Conservation (phyloP, 192 early-diverging fungal genomes). For the Endogone sp. region DNA sequence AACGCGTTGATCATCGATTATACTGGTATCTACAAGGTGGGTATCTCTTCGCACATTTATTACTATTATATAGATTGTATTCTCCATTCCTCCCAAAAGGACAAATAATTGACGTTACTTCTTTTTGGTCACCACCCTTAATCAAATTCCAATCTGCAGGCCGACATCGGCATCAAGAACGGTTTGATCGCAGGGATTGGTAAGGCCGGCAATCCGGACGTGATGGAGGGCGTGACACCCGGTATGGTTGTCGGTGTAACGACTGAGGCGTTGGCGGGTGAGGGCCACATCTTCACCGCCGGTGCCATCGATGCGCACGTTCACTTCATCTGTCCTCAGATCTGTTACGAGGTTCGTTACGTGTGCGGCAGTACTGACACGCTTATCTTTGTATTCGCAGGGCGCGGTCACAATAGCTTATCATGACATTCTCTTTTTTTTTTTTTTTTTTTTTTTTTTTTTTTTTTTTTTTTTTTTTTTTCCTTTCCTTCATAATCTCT, state of each 20-base stretch:
- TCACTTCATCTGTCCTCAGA: slow-evolving; percentile 94
- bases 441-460: slow-evolving; percentile 14
- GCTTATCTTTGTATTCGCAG: background rate
- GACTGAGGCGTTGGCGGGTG: slow-evolving; percentile 91
- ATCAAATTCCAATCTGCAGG: slow-evolving; percentile 32
- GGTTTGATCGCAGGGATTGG: slow-evolving; percentile 90
- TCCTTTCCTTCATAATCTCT: slow-evolving; percentile 22
- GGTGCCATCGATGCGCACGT: slow-evolving; percentile 94
- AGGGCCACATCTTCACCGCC: slow-evolving; percentile 89
- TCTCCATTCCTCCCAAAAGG: no score
- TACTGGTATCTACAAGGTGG: slow-evolving; percentile 90
- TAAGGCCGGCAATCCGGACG: slow-evolving; percentile 96
- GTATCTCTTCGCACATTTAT: no score
- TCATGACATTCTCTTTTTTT: slow-evolving; percentile 9
- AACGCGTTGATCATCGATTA: slow-evolving; percentile 92
- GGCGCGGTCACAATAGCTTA: background rate
- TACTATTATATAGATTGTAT: no score
- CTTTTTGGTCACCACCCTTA: no score
- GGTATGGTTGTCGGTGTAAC: slow-evolving; percentile 86
- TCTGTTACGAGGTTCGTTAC: slow-evolving; percentile 72
- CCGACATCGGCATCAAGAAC: slow-evolving; percentile 91
- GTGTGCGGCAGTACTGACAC: no score
- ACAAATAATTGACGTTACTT: no score
- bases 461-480: slow-evolving; percentile 2
- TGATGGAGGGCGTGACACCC: slow-evolving; percentile 89